These are phyloP conservation scores for Hemerocallis citrina DNA, from an alignment of 106 monocot genomes.

Conservation along the genomic window DNA sequence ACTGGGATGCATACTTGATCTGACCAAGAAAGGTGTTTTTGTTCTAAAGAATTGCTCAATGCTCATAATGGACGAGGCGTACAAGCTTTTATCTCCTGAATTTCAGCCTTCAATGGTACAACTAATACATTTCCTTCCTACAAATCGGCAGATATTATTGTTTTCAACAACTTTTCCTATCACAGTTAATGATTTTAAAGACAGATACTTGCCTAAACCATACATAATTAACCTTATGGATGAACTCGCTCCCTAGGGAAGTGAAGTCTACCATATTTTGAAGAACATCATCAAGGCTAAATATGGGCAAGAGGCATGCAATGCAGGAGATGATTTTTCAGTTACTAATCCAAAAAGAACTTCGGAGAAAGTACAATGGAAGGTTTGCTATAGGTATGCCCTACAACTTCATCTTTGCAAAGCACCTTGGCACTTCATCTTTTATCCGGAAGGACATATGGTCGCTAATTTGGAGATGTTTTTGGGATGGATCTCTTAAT, in stretches of 20 bases:
- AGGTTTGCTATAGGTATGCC: too few species aligned
- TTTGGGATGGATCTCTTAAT: too few species aligned
- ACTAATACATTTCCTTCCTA: slow-evolving; percentile 62
- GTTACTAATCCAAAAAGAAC: too few species aligned
- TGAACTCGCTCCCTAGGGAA: slow-evolving; percentile 86
- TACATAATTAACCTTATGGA: slow-evolving; percentile 98
- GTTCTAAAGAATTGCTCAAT: slow-evolving; percentile 64
- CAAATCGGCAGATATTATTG: slow-evolving; percentile 68
- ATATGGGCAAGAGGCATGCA: slow-evolving; percentile 99
- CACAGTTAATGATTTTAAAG: slow-evolving; percentile 86
- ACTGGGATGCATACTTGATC: slow-evolving; percentile 81
- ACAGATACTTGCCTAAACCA: slow-evolving; percentile 67
- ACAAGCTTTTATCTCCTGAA: slow-evolving; percentile 92
- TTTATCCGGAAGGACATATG: too few species aligned
- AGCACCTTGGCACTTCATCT: too few species aligned
- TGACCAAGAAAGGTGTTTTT: slow-evolving; percentile 74
- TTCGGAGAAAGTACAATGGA: too few species aligned
- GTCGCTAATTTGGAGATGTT: too few species aligned
- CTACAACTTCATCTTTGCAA: too few species aligned
- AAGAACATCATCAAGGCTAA: slow-evolving; percentile 96
- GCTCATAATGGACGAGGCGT: slow-evolving; percentile 92
- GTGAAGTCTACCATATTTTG: slow-evolving; percentile 84
- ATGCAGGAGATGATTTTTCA: slow-evolving; percentile 99
- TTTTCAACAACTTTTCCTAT: slow-evolving; percentile 96
- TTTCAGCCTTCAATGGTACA: slow-evolving; percentile 84